Base-by-base conservation (phyloP, 805 yeast genomes). In the Lipomyces mesembrius region DNA sequence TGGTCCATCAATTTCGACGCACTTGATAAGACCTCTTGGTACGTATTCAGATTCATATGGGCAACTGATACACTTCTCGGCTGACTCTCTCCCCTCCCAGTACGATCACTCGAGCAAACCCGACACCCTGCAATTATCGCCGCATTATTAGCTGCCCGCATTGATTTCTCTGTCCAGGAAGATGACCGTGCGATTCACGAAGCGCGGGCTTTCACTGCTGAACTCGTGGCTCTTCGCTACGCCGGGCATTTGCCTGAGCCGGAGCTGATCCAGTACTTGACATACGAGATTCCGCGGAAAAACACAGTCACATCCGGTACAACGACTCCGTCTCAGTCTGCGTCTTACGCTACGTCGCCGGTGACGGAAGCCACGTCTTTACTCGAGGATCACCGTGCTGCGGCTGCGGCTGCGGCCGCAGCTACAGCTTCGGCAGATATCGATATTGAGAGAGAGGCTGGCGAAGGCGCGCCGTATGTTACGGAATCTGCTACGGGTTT, bases 171-270 rank as follows among this genome's bases (percentile, higher is more conserved):
- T 8, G 67, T 64, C 6, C 69, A 69, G 52, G 71, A 67, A 20
- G 76, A 69, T 34, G 74, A 71, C 22, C 66, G 71, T 3, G 76
- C 76, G 14, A 64, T 76, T 5, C 68, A 70, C 39, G 72, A 75
- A 35, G 76, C 78, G 3, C 61, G 78, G 17, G 75, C 77, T 2
- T 66, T n/a, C 49, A 74, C 77, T 0, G 75, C 75, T 7, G 78
- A 76, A 58, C 65, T 76, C 6, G 71, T 76, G 9, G 76, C 78
- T 1, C 65, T 66, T 29, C 68, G 74, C n/a, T 74, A 67, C 55
- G 66, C 77, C 20, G 68, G 69, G 29, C 68, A 71, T 63, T 52
- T 76, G n/a, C 67, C 74, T 8, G 67, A 67, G 52, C 72, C 60
- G 9, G 71, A 67, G 27, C 61, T 66, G 61, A 68, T 64, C 49